phyloP scores from a whole-genome alignment of 148 eudicot species.

The Tetragonia tetragonoides region DNA sequence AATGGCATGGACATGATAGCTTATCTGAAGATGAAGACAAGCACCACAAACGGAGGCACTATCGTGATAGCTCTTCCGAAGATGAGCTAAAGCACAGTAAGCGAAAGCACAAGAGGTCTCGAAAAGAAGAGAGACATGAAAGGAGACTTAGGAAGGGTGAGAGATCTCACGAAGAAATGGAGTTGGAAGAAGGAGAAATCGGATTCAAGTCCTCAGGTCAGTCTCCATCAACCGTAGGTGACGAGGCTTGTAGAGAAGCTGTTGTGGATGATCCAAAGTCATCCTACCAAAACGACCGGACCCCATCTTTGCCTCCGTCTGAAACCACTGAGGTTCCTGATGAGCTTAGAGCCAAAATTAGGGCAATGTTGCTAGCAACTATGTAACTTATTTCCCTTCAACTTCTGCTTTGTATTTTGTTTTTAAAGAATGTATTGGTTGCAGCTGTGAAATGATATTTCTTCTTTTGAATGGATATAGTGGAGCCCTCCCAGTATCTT shows the following conservation, averaged over 20 bases:
- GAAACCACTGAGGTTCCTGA: slow-evolving; percentile 71
- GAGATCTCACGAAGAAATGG: slow-evolving; percentile 42
- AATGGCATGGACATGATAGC: slow-evolving; percentile 19
- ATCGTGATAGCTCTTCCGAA: slow-evolving; percentile 21
- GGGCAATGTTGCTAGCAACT: slow-evolving; percentile 89
- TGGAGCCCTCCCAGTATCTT: neutral
- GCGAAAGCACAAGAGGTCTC: slow-evolving; percentile 33
- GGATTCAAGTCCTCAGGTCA: slow-evolving; percentile 51
- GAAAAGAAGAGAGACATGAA: slow-evolving; percentile 30
- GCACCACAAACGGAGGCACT: slow-evolving; percentile 13
- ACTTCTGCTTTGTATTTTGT: neutral
- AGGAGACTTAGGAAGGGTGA: slow-evolving; percentile 34
- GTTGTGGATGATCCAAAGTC: slow-evolving; percentile 45
- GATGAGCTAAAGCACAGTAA: slow-evolving; percentile 19
- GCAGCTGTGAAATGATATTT: neutral
- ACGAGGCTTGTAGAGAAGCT: slow-evolving; percentile 46
- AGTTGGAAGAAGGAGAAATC: slow-evolving; percentile 90
- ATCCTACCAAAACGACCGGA: slow-evolving; percentile 36
- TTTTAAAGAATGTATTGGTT: neutral
- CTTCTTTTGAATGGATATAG: neutral
- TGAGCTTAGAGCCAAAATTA: slow-evolving; percentile 91
- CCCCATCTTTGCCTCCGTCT: slow-evolving; percentile 47
- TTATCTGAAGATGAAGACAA: slow-evolving; percentile 23
- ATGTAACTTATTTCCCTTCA: slow-evolving; percentile 26
- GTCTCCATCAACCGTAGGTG: slow-evolving; percentile 40